Evolutionary conservation across 306 rosid species (phyloP).

Genomic region (Inga laurina): DNA sequence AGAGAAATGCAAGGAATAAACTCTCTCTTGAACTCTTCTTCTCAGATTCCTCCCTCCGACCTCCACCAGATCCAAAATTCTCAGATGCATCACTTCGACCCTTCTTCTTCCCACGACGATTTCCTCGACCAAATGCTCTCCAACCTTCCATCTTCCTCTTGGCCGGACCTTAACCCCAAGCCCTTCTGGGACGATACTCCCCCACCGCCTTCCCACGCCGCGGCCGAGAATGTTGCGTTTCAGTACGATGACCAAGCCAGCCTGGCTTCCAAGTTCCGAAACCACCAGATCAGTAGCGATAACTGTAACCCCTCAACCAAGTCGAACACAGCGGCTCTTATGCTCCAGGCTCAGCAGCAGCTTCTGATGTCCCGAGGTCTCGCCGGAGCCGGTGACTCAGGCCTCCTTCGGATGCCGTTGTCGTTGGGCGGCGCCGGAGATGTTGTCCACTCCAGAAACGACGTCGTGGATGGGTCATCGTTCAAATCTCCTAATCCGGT

Average conservation of each 20-base stretch:
- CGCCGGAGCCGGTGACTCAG: slow-evolving; percentile 21
- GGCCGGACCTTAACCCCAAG: slow-evolving; percentile 50
- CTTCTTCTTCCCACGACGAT: slow-evolving; percentile 70
- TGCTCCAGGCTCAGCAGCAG: slow-evolving; percentile 73
- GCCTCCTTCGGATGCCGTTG: slow-evolving; percentile 55
- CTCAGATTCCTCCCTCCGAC: slow-evolving; percentile 65
- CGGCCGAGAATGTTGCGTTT: slow-evolving; percentile 45
- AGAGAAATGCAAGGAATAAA: slow-evolving; percentile 70
- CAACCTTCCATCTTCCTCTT: slow-evolving; percentile 51
- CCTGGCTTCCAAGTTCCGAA: slow-evolving; percentile 71
- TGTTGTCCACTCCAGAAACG: slow-evolving; percentile 57
- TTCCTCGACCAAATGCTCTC: slow-evolving; percentile 89
- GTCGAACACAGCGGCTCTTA: slow-evolving; percentile 50
- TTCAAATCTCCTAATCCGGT: slow-evolving; percentile 62
- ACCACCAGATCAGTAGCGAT: slow-evolving; percentile 67
- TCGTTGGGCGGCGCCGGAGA: slow-evolving; percentile 41
- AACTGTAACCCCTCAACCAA: slow-evolving; percentile 27
- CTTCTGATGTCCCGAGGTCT: slow-evolving; percentile 52
- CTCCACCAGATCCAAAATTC: slow-evolving; percentile 46
- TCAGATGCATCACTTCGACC: slow-evolving; percentile 54
- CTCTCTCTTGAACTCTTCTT: slow-evolving; percentile 55
- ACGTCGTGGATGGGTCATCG: slow-evolving; percentile 62
- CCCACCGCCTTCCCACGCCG: not conserved
- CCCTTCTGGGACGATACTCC: slow-evolving; percentile 53
- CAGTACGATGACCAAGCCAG: slow-evolving; percentile 56